Conservation (phyloP, 768 basidiomycete species). For the Psilocybe tampanensis region DNA sequence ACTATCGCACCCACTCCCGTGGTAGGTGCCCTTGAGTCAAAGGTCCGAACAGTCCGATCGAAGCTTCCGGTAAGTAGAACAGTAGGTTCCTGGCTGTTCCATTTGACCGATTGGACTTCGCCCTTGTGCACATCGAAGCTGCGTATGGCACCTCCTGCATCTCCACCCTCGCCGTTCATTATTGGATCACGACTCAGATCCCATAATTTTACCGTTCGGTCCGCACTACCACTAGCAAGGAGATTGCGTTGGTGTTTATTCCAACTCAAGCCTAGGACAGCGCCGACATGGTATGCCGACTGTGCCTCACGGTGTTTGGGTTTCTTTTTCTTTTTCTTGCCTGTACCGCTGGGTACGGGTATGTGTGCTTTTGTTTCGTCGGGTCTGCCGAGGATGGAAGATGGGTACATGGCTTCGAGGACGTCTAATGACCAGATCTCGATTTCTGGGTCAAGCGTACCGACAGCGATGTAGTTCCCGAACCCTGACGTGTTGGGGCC, state of each 20-base stretch:
- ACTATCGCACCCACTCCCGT: slow-evolving; percentile 83
- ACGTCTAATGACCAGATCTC: slow-evolving; percentile 98
- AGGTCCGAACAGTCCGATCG: slow-evolving; percentile 92
- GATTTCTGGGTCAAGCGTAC: slow-evolving; percentile 96
- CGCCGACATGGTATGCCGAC: slow-evolving; percentile 85
- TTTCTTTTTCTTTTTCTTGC: slow-evolving; percentile 96
- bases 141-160: slow-evolving; percentile 69
- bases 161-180: slow-evolving; percentile 40
- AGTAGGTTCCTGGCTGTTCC: slow-evolving; percentile 88
- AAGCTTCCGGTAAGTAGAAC: slow-evolving; percentile 93
- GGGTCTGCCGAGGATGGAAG: slow-evolving; percentile 87
- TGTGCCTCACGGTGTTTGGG: slow-evolving; percentile 63
- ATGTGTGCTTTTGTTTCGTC: slow-evolving; percentile 81
- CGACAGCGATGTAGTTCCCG: slow-evolving; percentile 95
- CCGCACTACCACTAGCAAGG: slow-evolving; percentile 90
- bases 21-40: slow-evolving; percentile 86
- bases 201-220: slow-evolving; percentile 97
- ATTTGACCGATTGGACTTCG: slow-evolving; percentile 95
- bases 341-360: slow-evolving; percentile 81
- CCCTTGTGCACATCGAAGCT: slow-evolving; percentile 89
- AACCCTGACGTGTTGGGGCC: slow-evolving; percentile 38
- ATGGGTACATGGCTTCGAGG: slow-evolving; percentile 93
- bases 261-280: slow-evolving; percentile 93
- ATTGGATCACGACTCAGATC: slow-evolving; percentile 78
- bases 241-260: slow-evolving; percentile 88